Conservation (phyloP, 805 yeast genomes). For the Ogataea pignaliae region DNA sequence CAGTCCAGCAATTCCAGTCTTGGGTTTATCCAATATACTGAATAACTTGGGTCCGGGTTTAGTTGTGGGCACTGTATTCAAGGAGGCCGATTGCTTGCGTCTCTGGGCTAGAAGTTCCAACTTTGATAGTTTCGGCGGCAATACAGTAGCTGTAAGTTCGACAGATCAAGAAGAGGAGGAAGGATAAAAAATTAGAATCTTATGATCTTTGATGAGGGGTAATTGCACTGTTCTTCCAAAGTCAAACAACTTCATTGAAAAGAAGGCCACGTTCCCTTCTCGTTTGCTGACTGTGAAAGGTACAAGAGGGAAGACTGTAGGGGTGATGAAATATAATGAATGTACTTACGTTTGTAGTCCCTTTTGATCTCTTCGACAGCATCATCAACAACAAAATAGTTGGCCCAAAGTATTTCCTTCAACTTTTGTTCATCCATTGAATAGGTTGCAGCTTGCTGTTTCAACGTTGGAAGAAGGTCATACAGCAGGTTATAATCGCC, state of each 20-base stretch:
- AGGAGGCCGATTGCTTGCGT: constrained; percentile 16
- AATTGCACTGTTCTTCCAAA: not conserved
- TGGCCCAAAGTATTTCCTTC: constrained; percentile 55
- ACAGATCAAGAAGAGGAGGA: not conserved
- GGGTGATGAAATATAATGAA: too few relatives aligned
- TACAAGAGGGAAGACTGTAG: too few relatives aligned
- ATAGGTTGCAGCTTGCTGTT: constrained; percentile 33
- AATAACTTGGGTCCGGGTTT: not conserved
- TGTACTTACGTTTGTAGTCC: constrained; percentile 27
- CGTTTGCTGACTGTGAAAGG: too few relatives aligned
- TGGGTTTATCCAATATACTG: not conserved
- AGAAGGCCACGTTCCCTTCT: not conserved
- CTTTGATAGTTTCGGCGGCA: constrained; percentile 30
- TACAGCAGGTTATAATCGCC: constrained; percentile 41
- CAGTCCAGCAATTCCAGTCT: too few relatives aligned
- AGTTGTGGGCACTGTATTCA: not conserved
- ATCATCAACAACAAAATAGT: constrained; percentile 51
- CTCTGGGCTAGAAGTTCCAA: constrained; percentile 45
- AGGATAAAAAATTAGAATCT: constrained; percentile 12
- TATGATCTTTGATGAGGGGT: constrained; percentile 7
- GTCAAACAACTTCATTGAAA: not conserved
- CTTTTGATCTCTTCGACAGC: constrained; percentile 44
- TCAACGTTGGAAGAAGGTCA: constrained; percentile 39
- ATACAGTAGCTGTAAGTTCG: constrained; percentile 5
- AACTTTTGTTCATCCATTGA: constrained; percentile 46